A percentile compares a stretch with the other conserved stretches of the same genome.
Conservation (phyloP, 2,329 filamentous ascomycete species). For the Neonectria hederae region DNA sequence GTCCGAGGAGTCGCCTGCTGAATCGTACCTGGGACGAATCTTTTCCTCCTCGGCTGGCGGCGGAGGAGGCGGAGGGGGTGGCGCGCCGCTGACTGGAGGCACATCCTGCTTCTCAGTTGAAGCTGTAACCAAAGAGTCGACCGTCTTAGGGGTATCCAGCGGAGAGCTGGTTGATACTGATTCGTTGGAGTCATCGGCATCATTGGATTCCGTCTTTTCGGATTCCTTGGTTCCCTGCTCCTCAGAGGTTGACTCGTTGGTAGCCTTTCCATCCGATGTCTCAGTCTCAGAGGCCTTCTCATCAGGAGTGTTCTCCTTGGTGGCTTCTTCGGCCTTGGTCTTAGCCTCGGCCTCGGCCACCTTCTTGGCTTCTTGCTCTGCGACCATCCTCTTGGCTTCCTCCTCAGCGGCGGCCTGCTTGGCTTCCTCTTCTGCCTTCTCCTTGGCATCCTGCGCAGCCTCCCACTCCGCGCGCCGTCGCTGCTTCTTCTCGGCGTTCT, state of each 20-base stretch:
- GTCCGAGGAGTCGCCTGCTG: slow-evolving; percentile 66
- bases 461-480: slow-evolving; percentile 41
- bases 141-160: slow-evolving; percentile 45
- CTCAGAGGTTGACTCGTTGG: slow-evolving; percentile 22
- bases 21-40: slow-evolving; percentile 49
- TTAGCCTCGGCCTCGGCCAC: slow-evolving; percentile 8
- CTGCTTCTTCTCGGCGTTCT: slow-evolving; percentile 50
- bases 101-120: slow-evolving; percentile 47
- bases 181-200: slow-evolving; percentile 35
- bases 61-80: slow-evolving; percentile 27
- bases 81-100: slow-evolving; percentile 41
- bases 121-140: slow-evolving; percentile 37
- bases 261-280: slow-evolving; percentile 17
- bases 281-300: slow-evolving; percentile 21
- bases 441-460: slow-evolving; percentile 43
- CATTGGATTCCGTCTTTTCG: slow-evolving; percentile 26
- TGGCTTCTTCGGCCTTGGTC: slow-evolving; percentile 20
- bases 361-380: slow-evolving; percentile 15
- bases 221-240: slow-evolving; percentile 21
- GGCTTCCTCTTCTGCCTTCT: slow-evolving; percentile 36
- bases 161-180: slow-evolving; percentile 47
- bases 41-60: slow-evolving; percentile 30
- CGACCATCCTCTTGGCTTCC: slow-evolving; percentile 19
- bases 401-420: slow-evolving; percentile 27
- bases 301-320: slow-evolving; percentile 23